Base-by-base conservation (phyloP, 768 basidiomycete genomes). In the Xerocomus spinulosus region DNA sequence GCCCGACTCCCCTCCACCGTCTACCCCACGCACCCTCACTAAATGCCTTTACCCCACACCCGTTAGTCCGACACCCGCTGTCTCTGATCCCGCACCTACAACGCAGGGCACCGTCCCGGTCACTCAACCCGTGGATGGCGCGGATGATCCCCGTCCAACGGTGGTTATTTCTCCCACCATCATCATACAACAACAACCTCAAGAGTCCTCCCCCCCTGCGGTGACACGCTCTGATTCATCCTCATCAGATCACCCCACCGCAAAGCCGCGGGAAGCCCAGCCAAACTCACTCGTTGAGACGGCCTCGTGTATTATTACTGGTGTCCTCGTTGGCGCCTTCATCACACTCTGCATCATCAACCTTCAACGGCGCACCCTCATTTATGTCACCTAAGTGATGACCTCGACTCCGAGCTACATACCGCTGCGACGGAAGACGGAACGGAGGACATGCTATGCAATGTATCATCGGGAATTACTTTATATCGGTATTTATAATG, bases 321-420 rank as follows among this genome's bases (percentile, higher is more conserved):
- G 83, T 30, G 79, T 85, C 56, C 67, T 85, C 41, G 64, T 81
- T 38, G 81, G 81, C 35, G 73, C 80, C 21, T 76, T 80, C 54
- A 68, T 81, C 55, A 74, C 81, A 17, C 66, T 81, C 25, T 80
- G 72, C 54, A 61, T 78, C 50, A 53, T 78, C 48, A 73, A 73
- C 23, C 69, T 69, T 29, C 77, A 76, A 52, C 68, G 73, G 47
- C 69, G 78, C 46, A 73, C 75, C 24, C 68, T 80, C 54, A 67
- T 73, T 28, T 68, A 69, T 20, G 60, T 70, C 32, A 70, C 69
- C 17, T 68, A 48, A 45, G 49, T 25, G 32, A 17, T n/a, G 14
- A 33, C 28, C 35, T 41, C 29, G 13, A 36, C 28, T 36, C 9
- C 9, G 18, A 30, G 15, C 9, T 30, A 35, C 37, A 33, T 30